Base-by-base conservation (phyloP, 306 rosid genomes). In the Acmispon strigosus region DNA sequence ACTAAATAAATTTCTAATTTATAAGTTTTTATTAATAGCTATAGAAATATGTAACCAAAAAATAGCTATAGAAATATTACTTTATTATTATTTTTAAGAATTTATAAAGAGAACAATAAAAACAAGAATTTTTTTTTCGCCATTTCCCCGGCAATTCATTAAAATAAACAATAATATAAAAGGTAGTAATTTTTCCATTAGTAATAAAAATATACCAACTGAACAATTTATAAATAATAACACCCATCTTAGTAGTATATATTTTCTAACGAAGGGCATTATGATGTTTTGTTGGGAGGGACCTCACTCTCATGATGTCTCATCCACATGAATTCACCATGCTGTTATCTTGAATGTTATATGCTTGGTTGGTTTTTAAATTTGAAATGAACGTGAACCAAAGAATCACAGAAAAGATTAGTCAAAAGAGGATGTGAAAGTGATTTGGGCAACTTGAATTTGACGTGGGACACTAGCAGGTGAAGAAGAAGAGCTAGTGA, bases 361-460 rank as follows among this genome's bases (percentile, higher is more conserved):
- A 27, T 67, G 70, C 16, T 67, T 67, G 80, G 69, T 34, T 66
- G 43, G 62, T 34, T 66, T 66, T 66, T 29, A n/a, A 54, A 45
- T 60, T 32, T 34, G 60, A 45, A 66, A 59, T 56, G 69, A 68
- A 66, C 36, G 79, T 56, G 74, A 11, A 75, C 72, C 51, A 12
- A 47, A 56, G 68, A 66, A 7, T 32, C 37, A 66, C 7, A 54
- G 60, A 54, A 67, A 20, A 34, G 73, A 66, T 55, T 19, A 47
- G 73, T 66, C 42, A 47, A 75, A 75, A 56, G 74, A 56, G 60
- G 32, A 19, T 18, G 56, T 75, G 75, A 76, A 19, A n/a, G 63
- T 75, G 75, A 76, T 57, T 47, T 66, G 34, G 20, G 61, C 53
- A 44, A 41, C 8, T 56, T n/a, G 62, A 59, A 59, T 49, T 68